Percentiles rank a stretch among this genome's conserved stretches.
Conservation (phyloP, 2,329 filamentous ascomycete species). For the Lachnellula subtilissima region DNA sequence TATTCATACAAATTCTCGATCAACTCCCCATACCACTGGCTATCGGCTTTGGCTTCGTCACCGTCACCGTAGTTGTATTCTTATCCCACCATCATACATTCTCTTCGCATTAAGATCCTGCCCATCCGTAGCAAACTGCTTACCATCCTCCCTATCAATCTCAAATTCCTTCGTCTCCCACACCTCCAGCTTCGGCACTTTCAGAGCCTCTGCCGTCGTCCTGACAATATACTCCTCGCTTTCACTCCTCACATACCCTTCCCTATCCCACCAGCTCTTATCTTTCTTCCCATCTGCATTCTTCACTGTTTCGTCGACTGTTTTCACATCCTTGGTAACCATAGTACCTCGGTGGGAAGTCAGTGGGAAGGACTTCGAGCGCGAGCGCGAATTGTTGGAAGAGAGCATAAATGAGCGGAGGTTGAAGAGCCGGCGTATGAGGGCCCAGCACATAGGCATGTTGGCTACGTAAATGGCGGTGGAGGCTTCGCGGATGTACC, state of each 20-base stretch:
- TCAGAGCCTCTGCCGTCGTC: background rate
- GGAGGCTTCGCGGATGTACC: constrained; percentile 50
- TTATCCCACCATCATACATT: too few relatives aligned
- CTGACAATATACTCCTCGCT: constrained; percentile 21
- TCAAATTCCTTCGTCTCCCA: constrained; percentile 22
- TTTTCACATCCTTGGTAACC: too few relatives aligned
- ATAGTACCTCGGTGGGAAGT: background rate
- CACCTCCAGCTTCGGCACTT: constrained; percentile 17
- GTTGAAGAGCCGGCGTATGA: constrained; percentile 41
- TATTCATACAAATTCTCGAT: too few relatives aligned
- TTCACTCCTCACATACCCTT: constrained; percentile 13
- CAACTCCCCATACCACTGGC: too few relatives aligned
- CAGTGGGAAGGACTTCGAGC: constrained; percentile 10
- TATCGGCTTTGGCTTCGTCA: too few relatives aligned
- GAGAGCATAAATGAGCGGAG: constrained; percentile 21
- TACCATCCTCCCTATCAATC: constrained; percentile 9
- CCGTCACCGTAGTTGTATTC: too few relatives aligned
- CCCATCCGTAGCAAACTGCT: too few relatives aligned
- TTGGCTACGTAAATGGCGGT: constrained; percentile 51
- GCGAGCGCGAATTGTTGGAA: background rate
- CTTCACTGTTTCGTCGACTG: background rate
- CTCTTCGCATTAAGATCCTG: too few relatives aligned
- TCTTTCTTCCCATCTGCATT: background rate
- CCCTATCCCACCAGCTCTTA: constrained; percentile 21
- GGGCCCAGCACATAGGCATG: constrained; percentile 48